Base-by-base conservation (phyloP, 2,329 filamentous ascomycete species). In the Orbilia brochopaga region DNA sequence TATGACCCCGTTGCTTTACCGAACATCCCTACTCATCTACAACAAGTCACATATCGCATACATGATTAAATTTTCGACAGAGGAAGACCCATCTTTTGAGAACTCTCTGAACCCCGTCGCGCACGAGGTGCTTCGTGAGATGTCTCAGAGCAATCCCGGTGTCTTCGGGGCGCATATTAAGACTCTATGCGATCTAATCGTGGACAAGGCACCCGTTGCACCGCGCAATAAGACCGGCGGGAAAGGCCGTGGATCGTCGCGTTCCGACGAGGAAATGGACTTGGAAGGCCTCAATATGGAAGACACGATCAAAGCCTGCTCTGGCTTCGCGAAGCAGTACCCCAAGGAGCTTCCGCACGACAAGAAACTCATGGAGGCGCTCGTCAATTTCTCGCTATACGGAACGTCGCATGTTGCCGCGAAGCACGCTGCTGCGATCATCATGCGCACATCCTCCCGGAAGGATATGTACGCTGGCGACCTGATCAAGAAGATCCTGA, bases 161-260 rank as follows among this genome's bases (percentile, higher is more conserved):
- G 87, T 97, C 7, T 92, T 99, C 81, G 93, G 94, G 78, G 90
- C 91, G 1, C 93, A 97, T 75, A 90, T 97, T 4, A 90, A 91
- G 72, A 92, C 96, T 73, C 85, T 99, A 52, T 96, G 92, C 81
- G 91, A 90, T 77, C 88, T 92, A 67, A 85, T 99, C 17, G 86
- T 92, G 74, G 86, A 90, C 24, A 88, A 92, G 76, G 89, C 90
- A 0, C 94, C 94, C 1, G 19, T 64, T 23, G 53, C 66, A 0
- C 87, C 75, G 8, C 65, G 65, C 17, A 69, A 69, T 32, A 62
- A 62, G 37, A 17, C 35, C 21, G 37, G 15, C 37, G 60, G 35
- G 4, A 75, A 73, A 27, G 75, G 74, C 8, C 83, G 85, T 19
- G 86, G 83, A 17, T 86, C 85, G 58, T 78, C 84, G 10, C 63